Evolutionary conservation across 768 basidiomycete genomes (phyloP), one percentile per base, ranked within the genome.

Genomic region (Holtermanniella nyarrowii): DNA sequence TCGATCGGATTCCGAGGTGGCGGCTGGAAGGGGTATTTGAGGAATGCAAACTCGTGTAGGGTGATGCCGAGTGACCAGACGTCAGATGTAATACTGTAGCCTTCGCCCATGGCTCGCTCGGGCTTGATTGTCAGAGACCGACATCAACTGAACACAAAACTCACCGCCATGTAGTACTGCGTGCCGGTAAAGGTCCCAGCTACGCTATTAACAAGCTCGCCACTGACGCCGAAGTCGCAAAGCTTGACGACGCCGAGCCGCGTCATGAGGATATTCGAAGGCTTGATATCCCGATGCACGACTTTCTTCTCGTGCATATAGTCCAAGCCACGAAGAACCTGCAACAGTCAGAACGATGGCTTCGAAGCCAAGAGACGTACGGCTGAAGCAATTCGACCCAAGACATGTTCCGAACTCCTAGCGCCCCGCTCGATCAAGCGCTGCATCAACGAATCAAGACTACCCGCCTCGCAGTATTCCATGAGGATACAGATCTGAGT

Each of bases 1-100:
- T 96, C 93, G 69, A 97, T 93, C n/a, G 88, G 82, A 4, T 69
- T 70, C 54, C 70, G 69, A 16, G 70, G 69, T 20, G 70, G 70
- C 31, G 31, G 31, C 16, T 37, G 31, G 57, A 73, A 73, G 1
- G 72, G 72, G 62, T 72, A 73, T 5, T 70, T 66, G 42, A 72
- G 64, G 56, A 71, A 66, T 10, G 72, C 72, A 26, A 70, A 59
- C 49, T 73, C 72, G 52, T 72, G 68, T 7, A 73, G 57, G 14
- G 72, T 63, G 26, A 73, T 52, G 14, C 72, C 72, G 49, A 72
- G 57, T 5, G 72, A 73, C 72, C 72, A 73, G 39, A 73, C 69
- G 52, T 73, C 72, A 4, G 72, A 71, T 52, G 66, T 70, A 60
- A 73, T 73, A 3, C 65, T 59, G 51, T 73, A 73, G 2, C 61